Evolutionary conservation across 371 early-diverging fungal genomes (phyloP), one percentile per base, ranked within the genome.

Genomic region (Mucor irregularis): DNA sequence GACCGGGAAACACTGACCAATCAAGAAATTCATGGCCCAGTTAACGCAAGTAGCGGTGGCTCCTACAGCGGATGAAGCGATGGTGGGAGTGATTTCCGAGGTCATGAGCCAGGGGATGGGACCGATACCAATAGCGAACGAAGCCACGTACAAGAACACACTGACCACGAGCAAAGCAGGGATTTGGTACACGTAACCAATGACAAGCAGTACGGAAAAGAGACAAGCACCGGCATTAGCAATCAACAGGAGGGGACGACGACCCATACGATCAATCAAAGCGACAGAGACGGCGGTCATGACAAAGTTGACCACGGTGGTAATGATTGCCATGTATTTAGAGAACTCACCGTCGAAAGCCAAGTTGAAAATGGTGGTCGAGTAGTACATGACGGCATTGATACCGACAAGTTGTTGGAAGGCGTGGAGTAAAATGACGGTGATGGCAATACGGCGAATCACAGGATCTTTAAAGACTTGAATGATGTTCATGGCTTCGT

Each of bases 401-500:
- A 97, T 92, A 26, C 94, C 94, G 10, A 85, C 81, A 11, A 91
- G 67, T 71, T 94, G 94, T 64, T 95, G 97, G 13, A 71, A 56
- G 3, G 68, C 68, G 45, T 83, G 80, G 24, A 80, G 53, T 7
- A 66, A 17, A 16, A 82, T 21, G 22, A 76, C 76, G 14, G 72
- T 71, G 1, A 70, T n/a, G 25, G 86, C 78, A 42, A 93, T 69
- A 53, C 87, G 86, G 7, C 74, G 62, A 31, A 76, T 71, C 25
- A 59, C 49, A 26, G 66, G 75, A 43, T 80, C 73, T n/a, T 52
- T 59, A 49, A 82, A 70, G 4, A 83, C 56, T 19, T 75, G 59
- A 9, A 53, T 10, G 22, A 77, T 58, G 0, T 51, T 37, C 68
- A 70, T 16, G 17, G 39, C 29, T 13, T n/a, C 21, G 1, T 24